These are phyloP conservation scores for Venturia asperata DNA, from an alignment of 2,329 filamentous ascomycete genomes.

Conservation along the genomic window DNA sequence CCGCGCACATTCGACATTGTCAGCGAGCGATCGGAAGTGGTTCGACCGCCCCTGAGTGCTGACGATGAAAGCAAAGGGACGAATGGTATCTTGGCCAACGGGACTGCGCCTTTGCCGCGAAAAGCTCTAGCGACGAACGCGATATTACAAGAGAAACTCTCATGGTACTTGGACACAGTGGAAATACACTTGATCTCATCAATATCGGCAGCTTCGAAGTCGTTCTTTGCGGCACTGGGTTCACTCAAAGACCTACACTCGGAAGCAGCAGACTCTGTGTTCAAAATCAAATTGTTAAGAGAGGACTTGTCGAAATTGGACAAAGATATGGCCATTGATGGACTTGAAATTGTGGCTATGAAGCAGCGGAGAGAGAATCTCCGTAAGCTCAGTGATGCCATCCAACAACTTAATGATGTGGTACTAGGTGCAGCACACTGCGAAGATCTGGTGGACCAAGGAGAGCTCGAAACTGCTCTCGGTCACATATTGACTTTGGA, in stretches of 20 bases:
- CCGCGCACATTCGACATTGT: conserved; percentile 94
- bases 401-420: conserved; percentile 73
- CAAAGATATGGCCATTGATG: conserved; percentile 76
- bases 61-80: conserved; percentile 47
- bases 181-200: conserved; percentile 95
- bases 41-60: conserved; percentile 55
- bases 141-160: conserved; percentile 94
- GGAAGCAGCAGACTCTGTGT: conserved; percentile 85
- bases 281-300: conserved; percentile 72
- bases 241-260: conserved; percentile 85
- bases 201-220: conserved; percentile 90
- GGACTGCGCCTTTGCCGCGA: conserved; percentile 51
- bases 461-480: conserved; percentile 75
- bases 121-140: conserved; percentile 94
- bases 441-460: conserved; percentile 73
- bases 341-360: conserved; percentile 78
- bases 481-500: conserved; percentile 72
- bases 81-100: conserved; percentile 46
- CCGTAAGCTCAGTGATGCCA: conserved; percentile 70
- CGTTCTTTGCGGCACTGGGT: conserved; percentile 90
- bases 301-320: conserved; percentile 76
- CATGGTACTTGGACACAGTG: conserved; percentile 99
- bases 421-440: conserved; percentile 68
- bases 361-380: conserved; percentile 77
- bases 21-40: conserved; percentile 92